phyloP scores from a whole-genome alignment of 129 eudicot genomes.

The Pittosporum tobira region DNA sequence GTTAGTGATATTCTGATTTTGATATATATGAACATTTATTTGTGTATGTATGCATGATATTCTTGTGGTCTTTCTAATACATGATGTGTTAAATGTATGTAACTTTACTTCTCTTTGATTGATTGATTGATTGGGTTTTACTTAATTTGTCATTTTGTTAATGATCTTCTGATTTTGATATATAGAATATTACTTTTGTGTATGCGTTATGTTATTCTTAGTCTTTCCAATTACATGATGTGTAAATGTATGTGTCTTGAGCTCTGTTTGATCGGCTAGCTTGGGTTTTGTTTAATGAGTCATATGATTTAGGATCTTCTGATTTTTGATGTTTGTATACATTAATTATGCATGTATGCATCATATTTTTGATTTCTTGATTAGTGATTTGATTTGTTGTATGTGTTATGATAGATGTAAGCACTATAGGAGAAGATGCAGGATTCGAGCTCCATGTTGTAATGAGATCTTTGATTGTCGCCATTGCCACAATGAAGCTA shows the following conservation, averaged over 20 bases:
- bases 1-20: no score
- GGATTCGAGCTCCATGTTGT: slow-evolving; percentile 95
- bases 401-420: slow-evolving; percentile 51
- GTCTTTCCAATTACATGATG: not conserved
- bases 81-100: no score
- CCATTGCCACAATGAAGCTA: slow-evolving; percentile 93
- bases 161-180: no score
- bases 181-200: no score
- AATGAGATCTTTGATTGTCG: slow-evolving; percentile 91
- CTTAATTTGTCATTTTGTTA: no score
- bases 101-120: no score
- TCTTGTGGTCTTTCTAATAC: no score
- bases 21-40: no score
- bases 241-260: not conserved
- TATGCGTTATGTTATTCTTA: no score
- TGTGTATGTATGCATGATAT: no score
- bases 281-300: slow-evolving; percentile 1
- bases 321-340: not conserved
- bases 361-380: not conserved
- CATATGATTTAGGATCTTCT: no score
- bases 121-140: no score
- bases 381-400: not conserved
- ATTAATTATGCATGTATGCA: not conserved
- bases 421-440: slow-evolving; percentile 94
- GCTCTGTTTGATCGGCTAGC: not conserved